Evolutionary conservation across 768 basidiomycete genomes (phyloP), one percentile per base, ranked within the genome.

Genomic region (Exsudoporus frostii): DNA sequence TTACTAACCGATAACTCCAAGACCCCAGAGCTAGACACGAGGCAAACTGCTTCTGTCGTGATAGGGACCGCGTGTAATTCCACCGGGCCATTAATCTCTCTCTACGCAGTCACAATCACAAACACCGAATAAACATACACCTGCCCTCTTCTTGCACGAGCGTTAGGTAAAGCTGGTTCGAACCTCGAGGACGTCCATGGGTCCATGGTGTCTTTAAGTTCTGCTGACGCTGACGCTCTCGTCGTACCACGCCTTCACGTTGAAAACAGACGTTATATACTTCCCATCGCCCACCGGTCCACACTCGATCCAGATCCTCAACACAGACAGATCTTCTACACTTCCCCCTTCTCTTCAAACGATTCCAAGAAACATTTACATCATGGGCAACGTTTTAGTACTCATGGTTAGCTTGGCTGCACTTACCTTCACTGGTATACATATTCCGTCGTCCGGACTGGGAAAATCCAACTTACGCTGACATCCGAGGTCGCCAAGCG

Each of bases 381-480:
- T 30, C 19, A 58, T 58, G 57, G 56, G 57, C 1, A 37, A 39
- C 22, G 56, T 48, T 3, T 9, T 58, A 1, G 14, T 7, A 24
- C 20, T 40, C 17, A 1, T 30, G 15, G 0, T 34, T 4, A 17
- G 32, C 29, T 8, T 48, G 15, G 37, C 24, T 25, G 13, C 7
- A 6, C 9, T 22, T 1, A 20, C 20, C 27, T 9, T 52, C 0
- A 14, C 20, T 1, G 5, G 7, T 10, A 1, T n/a, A n/a, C n/a
- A n/a, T 43, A 15, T 45, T 48, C 4, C 50, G 27, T 39, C 48
- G 24, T 32, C 62, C 62, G 2, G 17, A 46, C 24, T 30, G 13
- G 19, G n/a, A 14, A 33, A 65, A 61, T 25, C 63, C 56, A 1
- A 50, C 59, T 4, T 27, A 61, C 7, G 40, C 32, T 5, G 48